Conservation (phyloP, 2,329 filamentous ascomycete genomes). For the Didymella pinodella region DNA sequence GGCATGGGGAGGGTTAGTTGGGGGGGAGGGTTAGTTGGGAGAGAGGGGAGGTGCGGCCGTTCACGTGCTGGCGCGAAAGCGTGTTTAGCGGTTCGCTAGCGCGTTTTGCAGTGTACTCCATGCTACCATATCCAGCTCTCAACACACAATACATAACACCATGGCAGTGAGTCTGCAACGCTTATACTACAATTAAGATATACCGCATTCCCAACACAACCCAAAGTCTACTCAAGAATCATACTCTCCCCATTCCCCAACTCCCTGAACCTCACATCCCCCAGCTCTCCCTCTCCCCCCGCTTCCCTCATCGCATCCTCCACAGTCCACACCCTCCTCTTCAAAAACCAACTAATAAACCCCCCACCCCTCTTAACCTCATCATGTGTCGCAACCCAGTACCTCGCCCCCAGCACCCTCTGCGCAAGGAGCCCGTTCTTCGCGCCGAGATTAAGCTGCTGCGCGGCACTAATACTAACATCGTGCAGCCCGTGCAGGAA, state of each 20-base stretch:
- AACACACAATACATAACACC: too few relatives aligned
- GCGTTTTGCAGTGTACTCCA: background rate
- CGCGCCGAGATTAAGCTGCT: slow-evolving; percentile 70
- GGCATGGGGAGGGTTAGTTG: background rate
- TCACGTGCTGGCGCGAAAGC: slow-evolving; percentile 10
- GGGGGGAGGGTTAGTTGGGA: background rate
- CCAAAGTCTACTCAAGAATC: slow-evolving; percentile 54
- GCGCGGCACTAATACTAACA: slow-evolving; percentile 59
- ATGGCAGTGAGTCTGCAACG: too few relatives aligned
- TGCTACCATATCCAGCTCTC: background rate
- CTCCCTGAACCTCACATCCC: slow-evolving; percentile 60
- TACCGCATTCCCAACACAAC: background rate
- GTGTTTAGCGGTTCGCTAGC: slow-evolving; percentile 1
- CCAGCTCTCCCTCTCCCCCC: slow-evolving; percentile 53
- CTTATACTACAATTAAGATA: background rate
- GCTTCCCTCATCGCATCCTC: slow-evolving; percentile 60
- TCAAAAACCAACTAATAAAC: slow-evolving; percentile 61
- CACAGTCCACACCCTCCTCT: slow-evolving; percentile 53
- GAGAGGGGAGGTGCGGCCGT: background rate
- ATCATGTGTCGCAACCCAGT: slow-evolving; percentile 73
- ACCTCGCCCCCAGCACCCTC: slow-evolving; percentile 61
- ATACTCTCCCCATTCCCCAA: slow-evolving; percentile 65
- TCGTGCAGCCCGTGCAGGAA: slow-evolving; percentile 72
- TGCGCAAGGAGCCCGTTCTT: slow-evolving; percentile 68
- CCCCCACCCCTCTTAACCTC: slow-evolving; percentile 68